Conservation (phyloP, 2,329 filamentous ascomycete genomes). For the Fusarium bulbicola region DNA sequence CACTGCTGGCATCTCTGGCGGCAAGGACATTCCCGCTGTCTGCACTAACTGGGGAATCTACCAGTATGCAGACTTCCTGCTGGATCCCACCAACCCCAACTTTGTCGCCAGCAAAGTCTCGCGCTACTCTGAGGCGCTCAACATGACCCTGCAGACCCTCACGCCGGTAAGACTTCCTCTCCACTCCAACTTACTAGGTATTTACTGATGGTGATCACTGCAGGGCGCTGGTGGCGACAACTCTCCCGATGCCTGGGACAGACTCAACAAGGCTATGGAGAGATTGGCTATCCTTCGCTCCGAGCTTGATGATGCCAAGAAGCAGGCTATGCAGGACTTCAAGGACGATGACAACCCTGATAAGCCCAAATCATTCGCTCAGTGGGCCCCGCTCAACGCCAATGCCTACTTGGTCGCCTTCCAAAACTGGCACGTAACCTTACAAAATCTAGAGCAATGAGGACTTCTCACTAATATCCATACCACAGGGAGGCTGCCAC, state of each 20-base stretch:
- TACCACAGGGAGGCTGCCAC: background rate
- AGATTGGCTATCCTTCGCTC: background rate
- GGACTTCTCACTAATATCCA: background rate
- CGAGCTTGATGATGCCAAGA: background rate
- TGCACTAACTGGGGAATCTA: background rate
- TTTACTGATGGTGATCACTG: rapidly evolving
- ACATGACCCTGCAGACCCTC: background rate
- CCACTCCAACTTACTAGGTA: rapidly evolving
- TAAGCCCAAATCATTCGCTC: background rate
- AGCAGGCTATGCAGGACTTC: background rate
- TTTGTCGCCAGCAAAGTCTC: background rate
- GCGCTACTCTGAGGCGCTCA: background rate
- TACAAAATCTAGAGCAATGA: rapidly evolving
- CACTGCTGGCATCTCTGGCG: background rate
- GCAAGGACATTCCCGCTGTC: background rate
- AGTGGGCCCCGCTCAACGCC: background rate
- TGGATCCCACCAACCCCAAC: background rate
- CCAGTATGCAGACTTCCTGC: background rate
- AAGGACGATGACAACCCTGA: background rate
- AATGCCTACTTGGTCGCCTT: background rate
- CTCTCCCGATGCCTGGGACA: background rate
- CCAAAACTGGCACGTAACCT: background rate
- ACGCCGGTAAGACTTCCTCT: background rate
- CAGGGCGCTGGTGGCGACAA: background rate
- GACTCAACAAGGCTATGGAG: background rate